Conservation (phyloP, 371 early-diverging fungal genomes). For the Mortierella sp. region DNA sequence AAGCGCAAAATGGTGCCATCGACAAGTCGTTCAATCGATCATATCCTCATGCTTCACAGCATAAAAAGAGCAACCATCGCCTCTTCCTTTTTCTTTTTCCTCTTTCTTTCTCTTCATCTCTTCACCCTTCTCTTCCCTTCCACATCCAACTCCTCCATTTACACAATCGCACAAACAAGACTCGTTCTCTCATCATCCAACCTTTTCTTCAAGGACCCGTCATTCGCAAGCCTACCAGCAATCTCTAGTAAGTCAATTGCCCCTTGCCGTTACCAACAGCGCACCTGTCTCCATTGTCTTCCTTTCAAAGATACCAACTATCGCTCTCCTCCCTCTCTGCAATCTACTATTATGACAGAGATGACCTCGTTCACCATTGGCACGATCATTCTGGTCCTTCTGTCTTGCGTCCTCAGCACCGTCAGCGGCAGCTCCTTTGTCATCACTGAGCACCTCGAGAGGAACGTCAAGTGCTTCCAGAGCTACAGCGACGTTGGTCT, state of each 20-base stretch:
- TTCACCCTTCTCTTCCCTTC: neutral
- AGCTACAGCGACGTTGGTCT: constrained; percentile 16
- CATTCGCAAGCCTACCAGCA: too few relatives aligned
- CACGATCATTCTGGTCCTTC: neutral
- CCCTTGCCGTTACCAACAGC: too few relatives aligned
- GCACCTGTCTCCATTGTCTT: too few relatives aligned
- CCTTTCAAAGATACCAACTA: too few relatives aligned
- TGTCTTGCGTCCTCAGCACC: neutral
- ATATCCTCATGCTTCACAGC: neutral
- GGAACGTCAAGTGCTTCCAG: constrained; percentile 21
- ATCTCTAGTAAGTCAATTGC: too few relatives aligned
- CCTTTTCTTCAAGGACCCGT: neutral
- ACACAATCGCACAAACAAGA: neutral
- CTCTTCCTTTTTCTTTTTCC: neutral
- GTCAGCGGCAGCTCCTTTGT: neutral
- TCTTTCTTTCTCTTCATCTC: neutral
- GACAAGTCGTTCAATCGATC: neutral
- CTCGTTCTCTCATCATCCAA: neutral
- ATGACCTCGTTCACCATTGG: neutral
- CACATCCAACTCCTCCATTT: neutral
- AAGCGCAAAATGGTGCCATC: neutral
- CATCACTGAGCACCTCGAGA: constrained; percentile 5
- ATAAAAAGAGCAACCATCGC: neutral
- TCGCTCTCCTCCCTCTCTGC: too few relatives aligned
- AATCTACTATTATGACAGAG: too few relatives aligned